Evolutionary conservation across 805 yeast genomes (phyloP).

Genomic region (Wickerhamomyces chambardii): DNA sequence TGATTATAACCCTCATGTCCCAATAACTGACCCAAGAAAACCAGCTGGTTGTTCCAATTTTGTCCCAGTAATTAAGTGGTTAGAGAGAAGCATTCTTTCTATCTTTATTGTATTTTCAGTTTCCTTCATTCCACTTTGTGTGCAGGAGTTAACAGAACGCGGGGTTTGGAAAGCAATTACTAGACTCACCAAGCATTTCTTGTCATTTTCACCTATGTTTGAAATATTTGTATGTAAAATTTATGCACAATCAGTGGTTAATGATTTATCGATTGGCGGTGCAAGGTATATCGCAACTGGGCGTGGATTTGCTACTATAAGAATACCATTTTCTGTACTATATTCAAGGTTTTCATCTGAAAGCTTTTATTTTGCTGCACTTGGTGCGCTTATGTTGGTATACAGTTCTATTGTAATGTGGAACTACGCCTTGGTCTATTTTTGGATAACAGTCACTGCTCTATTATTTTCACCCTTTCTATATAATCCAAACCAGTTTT

Average conservation of each 20-base stretch:
- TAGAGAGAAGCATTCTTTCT: slow-evolving; percentile 63
- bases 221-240: slow-evolving; percentile 75
- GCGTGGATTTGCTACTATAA: slow-evolving; percentile 70
- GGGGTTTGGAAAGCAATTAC: slow-evolving; percentile 64
- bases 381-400: slow-evolving; percentile 39
- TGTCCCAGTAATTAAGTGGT: slow-evolving; percentile 66
- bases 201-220: slow-evolving; percentile 67
- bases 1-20: slow-evolving; percentile 45
- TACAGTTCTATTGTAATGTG: slow-evolving; percentile 56
- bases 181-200: slow-evolving; percentile 56
- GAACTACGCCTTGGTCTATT: slow-evolving; percentile 46
- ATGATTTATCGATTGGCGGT: slow-evolving; percentile 69
- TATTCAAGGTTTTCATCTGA: slow-evolving; percentile 65
- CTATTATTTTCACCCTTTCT: slow-evolving; percentile 50
- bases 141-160: slow-evolving; percentile 70
- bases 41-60: slow-evolving; percentile 71
- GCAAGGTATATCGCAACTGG: slow-evolving; percentile 81
- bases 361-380: slow-evolving; percentile 55
- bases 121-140: slow-evolving; percentile 66
- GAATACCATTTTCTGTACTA: slow-evolving; percentile 56
- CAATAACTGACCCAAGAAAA: slow-evolving; percentile 49
- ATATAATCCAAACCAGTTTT: slow-evolving; percentile 59
- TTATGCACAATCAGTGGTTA: slow-evolving; percentile 60
- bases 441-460: slow-evolving; percentile 53
- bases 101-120: slow-evolving; percentile 68